Conservation (phyloP, 352 stramenopile genomes). For the Poterioochromonas sp. region DNA sequence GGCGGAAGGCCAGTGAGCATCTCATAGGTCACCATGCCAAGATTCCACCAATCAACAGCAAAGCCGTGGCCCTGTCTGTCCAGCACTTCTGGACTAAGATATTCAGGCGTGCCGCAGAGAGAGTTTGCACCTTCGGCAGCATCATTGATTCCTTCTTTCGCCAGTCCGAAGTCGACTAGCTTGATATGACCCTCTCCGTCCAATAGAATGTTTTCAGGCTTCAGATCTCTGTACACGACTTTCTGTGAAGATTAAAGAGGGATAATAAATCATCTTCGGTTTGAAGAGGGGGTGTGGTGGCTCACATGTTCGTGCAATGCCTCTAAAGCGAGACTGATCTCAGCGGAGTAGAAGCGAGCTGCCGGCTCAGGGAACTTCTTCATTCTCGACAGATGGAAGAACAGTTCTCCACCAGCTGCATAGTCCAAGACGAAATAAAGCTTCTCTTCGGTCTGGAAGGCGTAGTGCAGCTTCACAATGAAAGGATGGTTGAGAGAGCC, state of each 20-base stretch:
- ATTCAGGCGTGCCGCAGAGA: constrained; percentile 21
- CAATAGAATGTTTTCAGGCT: constrained; percentile 59
- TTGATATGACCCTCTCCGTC: constrained; percentile 39
- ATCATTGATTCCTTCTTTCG: constrained; percentile 90
- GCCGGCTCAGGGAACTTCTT: constrained; percentile 88
- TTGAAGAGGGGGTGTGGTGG: neutral
- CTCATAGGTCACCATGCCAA: constrained; percentile 83
- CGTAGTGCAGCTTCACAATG: constrained; percentile 92
- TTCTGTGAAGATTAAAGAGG: constrained; percentile 47
- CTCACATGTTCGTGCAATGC: constrained; percentile 65
- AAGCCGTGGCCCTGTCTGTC: neutral
- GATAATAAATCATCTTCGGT: constrained; percentile 24
- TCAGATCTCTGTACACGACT: constrained; percentile 87
- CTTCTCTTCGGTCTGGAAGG: constrained; percentile 92
- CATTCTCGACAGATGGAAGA: constrained; percentile 91
- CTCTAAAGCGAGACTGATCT: constrained; percentile 80
- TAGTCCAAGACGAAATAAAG: constrained; percentile 97
- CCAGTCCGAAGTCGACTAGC: constrained; percentile 54
- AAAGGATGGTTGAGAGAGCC: constrained; percentile 90
- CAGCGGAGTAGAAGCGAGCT: constrained; percentile 78
- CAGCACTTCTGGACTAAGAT: constrained; percentile 24
- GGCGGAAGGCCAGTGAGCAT: constrained; percentile 51
- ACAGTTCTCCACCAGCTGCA: constrained; percentile 91
- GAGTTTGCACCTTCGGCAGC: constrained; percentile 85
- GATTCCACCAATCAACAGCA: constrained; percentile 79